phyloP scores from a whole-genome alignment of 2,329 filamentous ascomycete genomes.

The Capronia epimyces region DNA sequence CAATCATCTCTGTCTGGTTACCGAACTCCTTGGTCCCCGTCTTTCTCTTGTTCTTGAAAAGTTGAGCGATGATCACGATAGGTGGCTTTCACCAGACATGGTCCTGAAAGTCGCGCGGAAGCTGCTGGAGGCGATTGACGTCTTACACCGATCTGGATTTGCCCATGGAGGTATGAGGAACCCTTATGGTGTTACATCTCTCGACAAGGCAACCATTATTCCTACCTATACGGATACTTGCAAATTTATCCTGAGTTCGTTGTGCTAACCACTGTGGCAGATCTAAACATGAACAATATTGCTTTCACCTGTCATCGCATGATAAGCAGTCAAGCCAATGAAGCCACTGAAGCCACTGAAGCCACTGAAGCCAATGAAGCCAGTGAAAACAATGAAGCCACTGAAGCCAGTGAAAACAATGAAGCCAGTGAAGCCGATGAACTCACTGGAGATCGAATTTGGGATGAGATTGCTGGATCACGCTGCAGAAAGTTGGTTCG shows the following conservation, averaged over 20 bases:
- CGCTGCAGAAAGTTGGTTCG: slow-evolving; percentile 1
- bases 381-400: no score
- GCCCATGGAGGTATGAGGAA: slow-evolving; percentile 19
- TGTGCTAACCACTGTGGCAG: background rate
- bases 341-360: no score
- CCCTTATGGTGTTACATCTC: background rate
- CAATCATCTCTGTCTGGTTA: slow-evolving; percentile 20
- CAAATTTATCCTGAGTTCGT: background rate
- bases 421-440: no score
- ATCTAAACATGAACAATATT: slow-evolving; percentile 21
- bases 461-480: background rate
- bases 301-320: slow-evolving; percentile 6
- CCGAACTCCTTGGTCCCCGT: slow-evolving; percentile 25
- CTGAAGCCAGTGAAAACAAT: no score
- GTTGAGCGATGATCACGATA: background rate
- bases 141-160: slow-evolving; percentile 16
- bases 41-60: slow-evolving; percentile 5
- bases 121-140: slow-evolving; percentile 15
- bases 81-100: background rate
- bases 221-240: no score
- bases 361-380: no score
- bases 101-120: slow-evolving; percentile 9
- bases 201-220: background rate
- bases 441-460: slow-evolving; percentile 4
- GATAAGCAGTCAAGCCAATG: background rate